Percentiles rank a stretch among this genome's conserved stretches.
These are phyloP conservation scores for Geoglossum glabrum DNA, from an alignment of 495 filamentous ascomycete species.

Conservation along the genomic window DNA sequence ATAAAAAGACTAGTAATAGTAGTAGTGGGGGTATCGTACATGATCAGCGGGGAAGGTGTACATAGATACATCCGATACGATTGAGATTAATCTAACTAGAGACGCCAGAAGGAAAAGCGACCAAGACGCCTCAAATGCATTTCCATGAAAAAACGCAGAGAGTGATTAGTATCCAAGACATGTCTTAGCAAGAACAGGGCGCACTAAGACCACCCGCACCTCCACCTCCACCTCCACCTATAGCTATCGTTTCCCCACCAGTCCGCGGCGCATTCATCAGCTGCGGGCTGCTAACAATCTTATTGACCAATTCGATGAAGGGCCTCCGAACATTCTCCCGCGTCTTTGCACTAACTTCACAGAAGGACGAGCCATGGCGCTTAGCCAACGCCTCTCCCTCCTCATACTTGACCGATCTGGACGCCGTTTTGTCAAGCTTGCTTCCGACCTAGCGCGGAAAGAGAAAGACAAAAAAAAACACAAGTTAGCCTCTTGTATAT, in stretches of 20 bases:
- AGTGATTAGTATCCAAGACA: background rate
- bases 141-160: background rate
- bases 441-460: constrained; percentile 26
- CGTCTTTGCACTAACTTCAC: constrained; percentile 35
- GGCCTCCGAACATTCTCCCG: constrained; percentile 30
- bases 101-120: background rate
- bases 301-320: constrained; percentile 34
- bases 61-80: no score
- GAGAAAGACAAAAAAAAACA: no score
- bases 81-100: background rate
- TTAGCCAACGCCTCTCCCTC: constrained; percentile 31
- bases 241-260: constrained; percentile 9
- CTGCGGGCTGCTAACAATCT: constrained; percentile 26
- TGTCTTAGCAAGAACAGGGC: background rate
- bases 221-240: constrained; percentile 3
- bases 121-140: background rate
- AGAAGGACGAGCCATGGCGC: constrained; percentile 27
- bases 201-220: background rate
- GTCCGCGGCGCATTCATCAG: constrained; percentile 15
- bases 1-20: background rate
- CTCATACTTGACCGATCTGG: constrained; percentile 27
- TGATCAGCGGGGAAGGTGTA: background rate
- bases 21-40: constrained; percentile 1
- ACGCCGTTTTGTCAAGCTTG: constrained; percentile 31
- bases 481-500: background rate